phyloP scores from a whole-genome alignment of 768 basidiomycete species.

The Amanita fuliginea region DNA sequence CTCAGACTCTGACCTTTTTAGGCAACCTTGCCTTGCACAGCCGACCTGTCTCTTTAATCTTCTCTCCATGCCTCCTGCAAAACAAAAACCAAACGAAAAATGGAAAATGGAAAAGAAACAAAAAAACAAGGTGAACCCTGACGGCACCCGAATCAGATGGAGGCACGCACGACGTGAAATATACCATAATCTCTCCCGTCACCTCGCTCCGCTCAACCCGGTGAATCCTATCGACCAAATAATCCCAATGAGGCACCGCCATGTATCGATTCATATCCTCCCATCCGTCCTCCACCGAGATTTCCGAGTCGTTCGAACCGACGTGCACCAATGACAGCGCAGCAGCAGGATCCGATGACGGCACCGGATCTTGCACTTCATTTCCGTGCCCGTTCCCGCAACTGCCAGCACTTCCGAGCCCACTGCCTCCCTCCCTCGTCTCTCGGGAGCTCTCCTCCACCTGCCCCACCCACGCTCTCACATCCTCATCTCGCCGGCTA shows the following conservation, averaged over 20 bases:
- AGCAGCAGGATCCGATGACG: neutral
- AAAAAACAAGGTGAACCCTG: neutral
- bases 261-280: constrained; percentile 4
- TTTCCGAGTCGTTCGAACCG: too few species aligned
- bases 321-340: neutral
- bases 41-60: neutral
- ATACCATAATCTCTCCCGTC: constrained; percentile 1
- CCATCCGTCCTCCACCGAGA: neutral
- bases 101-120: neutral
- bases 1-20: neutral
- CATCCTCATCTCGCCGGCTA: neutral
- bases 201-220: neutral
- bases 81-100: neutral
- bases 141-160: too few species aligned
- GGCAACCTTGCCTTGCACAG: constrained; percentile 1
- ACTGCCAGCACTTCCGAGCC: neutral
- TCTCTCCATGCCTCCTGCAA: constrained; percentile 4
- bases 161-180: constrained; percentile 1
- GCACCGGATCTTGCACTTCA: neutral
- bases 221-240: constrained; percentile 2
- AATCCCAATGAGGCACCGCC: constrained; percentile 1
- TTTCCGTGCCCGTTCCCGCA: neutral
- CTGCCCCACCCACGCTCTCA: neutral
- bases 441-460: neutral
- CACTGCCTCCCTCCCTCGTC: neutral